Evolutionary conservation across 495 filamentous ascomycete species (phyloP), one percentile per base, ranked within the genome.

Genomic region (Aspergillus taichungensis): DNA sequence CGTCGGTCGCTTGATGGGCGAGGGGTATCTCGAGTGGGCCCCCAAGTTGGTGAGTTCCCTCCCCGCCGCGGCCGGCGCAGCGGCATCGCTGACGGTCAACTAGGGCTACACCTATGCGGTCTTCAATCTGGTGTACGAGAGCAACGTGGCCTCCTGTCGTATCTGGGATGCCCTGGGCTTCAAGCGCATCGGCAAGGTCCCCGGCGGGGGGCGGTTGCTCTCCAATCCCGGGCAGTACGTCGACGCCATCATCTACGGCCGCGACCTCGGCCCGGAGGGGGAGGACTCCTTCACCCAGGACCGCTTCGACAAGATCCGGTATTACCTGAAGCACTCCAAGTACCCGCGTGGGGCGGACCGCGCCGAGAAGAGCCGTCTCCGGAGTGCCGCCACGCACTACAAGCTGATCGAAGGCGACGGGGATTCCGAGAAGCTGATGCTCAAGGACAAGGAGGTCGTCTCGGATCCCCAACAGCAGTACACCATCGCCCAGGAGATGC

Each of bases 141-240:
- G 86, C 48, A 97, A 98, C 62, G 82, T 94, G 31, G 92, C 88
- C 3, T 95, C 90, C 12, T 89, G 86, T 58, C 85, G 87, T 37
- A 89, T 98, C 47, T 98, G 92, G 92, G 92, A 98, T 64, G 87
- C 83, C 1, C 75, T 98, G n/a, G 92, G 92, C 28, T 98, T 98
- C 68, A 95, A 98, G 68, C 83, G 92, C 33, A 94, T 98, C 60
- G 94, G 92, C 3, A 80, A 84, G 35, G 83, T 98, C 49, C 90
- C 89, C 55, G 87, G 84, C 31, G 87, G 84, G 50, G 92, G 94
- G 36, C 84, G 83, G 55, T 75, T 98, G 27, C 82, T 83, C 56
- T 88, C 85, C 34, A 80, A 84, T 48, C 87, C 88, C 2, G 83
- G 79, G 47, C 79, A 87, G 50, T 75, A 84, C 36, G 80, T 97